phyloP scores from a whole-genome alignment of 768 basidiomycete genomes.

The Scleroderma bovista region DNA sequence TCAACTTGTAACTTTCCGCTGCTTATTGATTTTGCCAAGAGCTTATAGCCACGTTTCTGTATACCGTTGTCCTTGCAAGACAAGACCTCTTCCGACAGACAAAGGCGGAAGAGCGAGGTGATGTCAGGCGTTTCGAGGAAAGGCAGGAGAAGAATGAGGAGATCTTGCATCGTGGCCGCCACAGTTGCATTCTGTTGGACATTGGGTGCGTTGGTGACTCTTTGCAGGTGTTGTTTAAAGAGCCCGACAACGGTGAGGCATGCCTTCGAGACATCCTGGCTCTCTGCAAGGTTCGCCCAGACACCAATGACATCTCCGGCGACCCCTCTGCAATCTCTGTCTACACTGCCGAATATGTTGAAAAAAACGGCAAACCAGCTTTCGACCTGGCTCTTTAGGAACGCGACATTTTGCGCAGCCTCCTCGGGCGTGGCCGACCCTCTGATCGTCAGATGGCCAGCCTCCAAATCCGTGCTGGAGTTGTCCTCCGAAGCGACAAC shows the following conservation, averaged over 20 bases:
- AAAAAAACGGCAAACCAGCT: slow-evolving; percentile 95
- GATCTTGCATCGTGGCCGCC: slow-evolving; percentile 69
- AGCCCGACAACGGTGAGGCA: slow-evolving; percentile 73
- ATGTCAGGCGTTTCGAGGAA: slow-evolving; percentile 60
- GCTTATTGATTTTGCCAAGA: slow-evolving; percentile 70
- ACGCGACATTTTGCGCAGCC: slow-evolving; percentile 61
- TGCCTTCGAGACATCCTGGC: slow-evolving; percentile 75
- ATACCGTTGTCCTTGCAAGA: slow-evolving; percentile 78
- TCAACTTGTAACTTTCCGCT: slow-evolving; percentile 50
- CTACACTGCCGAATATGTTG: slow-evolving; percentile 89
- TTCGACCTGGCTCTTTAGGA: slow-evolving; percentile 73
- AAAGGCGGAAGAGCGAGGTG: slow-evolving; percentile 60
- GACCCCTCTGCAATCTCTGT: slow-evolving; percentile 64
- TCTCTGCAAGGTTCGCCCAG: slow-evolving; percentile 81
- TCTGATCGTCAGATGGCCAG: slow-evolving; percentile 21
- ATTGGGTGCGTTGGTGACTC: slow-evolving; percentile 28
- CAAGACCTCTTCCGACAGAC: slow-evolving; percentile 62
- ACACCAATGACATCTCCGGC: slow-evolving; percentile 84
- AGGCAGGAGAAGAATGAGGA: slow-evolving; percentile 80
- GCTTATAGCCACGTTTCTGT: slow-evolving; percentile 94
- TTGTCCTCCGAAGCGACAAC: slow-evolving; percentile 39
- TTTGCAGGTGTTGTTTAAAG: slow-evolving; percentile 58
- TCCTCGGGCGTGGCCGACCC: slow-evolving; percentile 46
- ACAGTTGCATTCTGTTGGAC: slow-evolving; percentile 36
- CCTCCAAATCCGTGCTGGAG: slow-evolving; percentile 20